Conservation (phyloP, 768 basidiomycete genomes). For the Trametes gibbosa region DNA sequence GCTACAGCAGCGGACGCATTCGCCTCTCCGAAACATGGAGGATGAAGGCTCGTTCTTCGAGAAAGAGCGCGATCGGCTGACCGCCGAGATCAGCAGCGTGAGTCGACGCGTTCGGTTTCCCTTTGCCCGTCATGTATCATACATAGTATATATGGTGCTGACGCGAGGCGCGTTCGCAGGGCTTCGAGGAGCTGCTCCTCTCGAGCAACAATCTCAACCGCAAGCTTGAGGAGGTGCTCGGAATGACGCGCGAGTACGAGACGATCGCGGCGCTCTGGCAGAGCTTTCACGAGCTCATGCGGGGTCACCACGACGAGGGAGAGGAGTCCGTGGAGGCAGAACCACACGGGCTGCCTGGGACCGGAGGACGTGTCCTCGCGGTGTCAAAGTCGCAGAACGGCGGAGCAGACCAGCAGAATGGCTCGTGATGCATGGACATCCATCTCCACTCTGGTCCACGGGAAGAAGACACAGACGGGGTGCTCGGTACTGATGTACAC, state of each 20-base stretch:
- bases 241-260: constrained; percentile 90
- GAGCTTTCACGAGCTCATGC: constrained; percentile 77
- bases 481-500: not conserved
- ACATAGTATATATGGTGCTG: too few relatives aligned
- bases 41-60: constrained; percentile 64
- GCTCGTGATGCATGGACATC: not conserved
- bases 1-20: not conserved
- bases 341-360: constrained; percentile 56
- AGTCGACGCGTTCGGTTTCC: not conserved
- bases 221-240: constrained; percentile 88
- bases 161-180: constrained; percentile 40
- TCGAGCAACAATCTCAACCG: constrained; percentile 85
- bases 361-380: constrained; percentile 62
- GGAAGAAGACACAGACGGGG: not conserved
- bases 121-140: too few relatives aligned
- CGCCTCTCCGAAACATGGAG: constrained; percentile 13
- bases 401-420: constrained; percentile 1
- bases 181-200: constrained; percentile 84
- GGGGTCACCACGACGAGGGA: constrained; percentile 32
- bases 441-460: too few relatives aligned
- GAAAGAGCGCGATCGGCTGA: constrained; percentile 71
- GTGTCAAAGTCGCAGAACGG: constrained; percentile 15
- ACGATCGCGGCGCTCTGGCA: constrained; percentile 86
- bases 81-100: constrained; percentile 73
- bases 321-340: constrained; percentile 19